Evolutionary conservation across 148 eudicot genomes (phyloP), one percentile per base, ranked within the genome.

Genomic region (Hydrangea macrophylla): DNA sequence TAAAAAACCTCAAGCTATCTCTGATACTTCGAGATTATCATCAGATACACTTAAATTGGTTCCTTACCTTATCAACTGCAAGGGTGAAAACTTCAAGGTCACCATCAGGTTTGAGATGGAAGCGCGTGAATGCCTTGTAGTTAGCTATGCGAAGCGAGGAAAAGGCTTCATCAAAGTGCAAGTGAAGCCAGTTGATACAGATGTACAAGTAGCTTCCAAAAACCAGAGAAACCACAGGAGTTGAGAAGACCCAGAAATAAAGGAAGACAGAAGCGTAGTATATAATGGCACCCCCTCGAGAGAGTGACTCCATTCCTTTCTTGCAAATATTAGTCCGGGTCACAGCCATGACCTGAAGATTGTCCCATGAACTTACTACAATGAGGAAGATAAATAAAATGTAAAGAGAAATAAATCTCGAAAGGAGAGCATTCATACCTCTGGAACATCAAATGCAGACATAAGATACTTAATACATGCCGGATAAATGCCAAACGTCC

Each of bases 161-260:
- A 83, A 95, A 95, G 24, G 99, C 99, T 84, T 95, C 99, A 54
- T 95, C 99, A 20, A 95, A 95, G 70, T 91, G 99, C n/a, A 95
- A 54, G 79, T 95, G 96, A 63, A 95, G 82, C 99, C 99, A 95
- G 62, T 95, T 95, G 73, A 95, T 84, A 72, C 97, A 95, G 17
- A 91, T 62, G 70, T 95, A 95, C 78, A 95, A 78, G 76, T 95
- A 95, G 84, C 97, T 95, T 75, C 99, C 99, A 35, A 95, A 91
- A 23, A 95, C 79, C 82, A 95, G 74, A 22, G 99, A 95, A 53
- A 95, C 99, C 59, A 91, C 82, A n/a, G 99, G 99, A 63, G 99
- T 95, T 22, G 99, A 91, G 76, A 95, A 87, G 65, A 95, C 92
- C 97, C 99, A 95, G 75, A 84, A 95, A 71, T 95, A 95, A 75